Evolutionary conservation across 768 basidiomycete species (phyloP).

Genomic region (Kwoniella newhampshirensis): DNA sequence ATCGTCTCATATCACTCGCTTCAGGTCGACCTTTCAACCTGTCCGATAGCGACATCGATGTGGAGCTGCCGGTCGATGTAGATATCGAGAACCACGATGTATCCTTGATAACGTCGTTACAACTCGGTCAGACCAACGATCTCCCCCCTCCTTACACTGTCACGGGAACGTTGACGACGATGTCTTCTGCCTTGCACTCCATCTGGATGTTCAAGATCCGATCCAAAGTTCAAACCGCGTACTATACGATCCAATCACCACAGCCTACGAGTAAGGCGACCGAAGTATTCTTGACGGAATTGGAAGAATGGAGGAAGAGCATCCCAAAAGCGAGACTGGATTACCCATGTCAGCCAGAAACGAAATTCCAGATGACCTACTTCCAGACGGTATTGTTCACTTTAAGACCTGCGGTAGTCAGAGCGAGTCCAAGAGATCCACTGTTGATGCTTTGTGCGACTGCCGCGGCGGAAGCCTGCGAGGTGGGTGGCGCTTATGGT

Average conservation of each 20-base stretch:
- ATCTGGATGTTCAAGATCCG: conserved; percentile 16
- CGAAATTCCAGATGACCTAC: conserved; percentile 10
- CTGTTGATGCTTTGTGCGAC: conserved; percentile 17
- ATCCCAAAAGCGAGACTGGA: conserved; percentile 1
- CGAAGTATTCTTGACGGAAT: conserved; percentile 15
- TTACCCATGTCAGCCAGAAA: conserved; percentile 13
- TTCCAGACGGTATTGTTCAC: conserved; percentile 18
- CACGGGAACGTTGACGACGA: not conserved
- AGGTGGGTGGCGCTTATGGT: conserved; percentile 22
- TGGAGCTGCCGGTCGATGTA: conserved; percentile 30
- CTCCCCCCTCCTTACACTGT: not conserved
- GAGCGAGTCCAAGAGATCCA: conserved; percentile 17
- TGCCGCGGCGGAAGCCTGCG: conserved; percentile 25
- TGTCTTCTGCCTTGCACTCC: conserved; percentile 21
- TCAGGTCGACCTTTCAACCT: conserved; percentile 28
- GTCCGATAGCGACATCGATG: conserved; percentile 28
- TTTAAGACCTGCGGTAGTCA: conserved; percentile 12
- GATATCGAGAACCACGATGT: conserved; percentile 3
- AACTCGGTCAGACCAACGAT: not conserved
- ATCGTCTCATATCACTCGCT: conserved; percentile 24
- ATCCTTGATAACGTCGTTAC: not conserved
- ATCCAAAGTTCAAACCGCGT: conserved; percentile 16
- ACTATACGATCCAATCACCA: conserved; percentile 11
- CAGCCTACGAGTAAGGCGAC: conserved; percentile 5
- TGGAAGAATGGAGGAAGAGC: conserved; percentile 20